These are phyloP conservation scores for Stephania japonica DNA, from an alignment of 164 flowering plant genomes.

Conservation along the genomic window DNA sequence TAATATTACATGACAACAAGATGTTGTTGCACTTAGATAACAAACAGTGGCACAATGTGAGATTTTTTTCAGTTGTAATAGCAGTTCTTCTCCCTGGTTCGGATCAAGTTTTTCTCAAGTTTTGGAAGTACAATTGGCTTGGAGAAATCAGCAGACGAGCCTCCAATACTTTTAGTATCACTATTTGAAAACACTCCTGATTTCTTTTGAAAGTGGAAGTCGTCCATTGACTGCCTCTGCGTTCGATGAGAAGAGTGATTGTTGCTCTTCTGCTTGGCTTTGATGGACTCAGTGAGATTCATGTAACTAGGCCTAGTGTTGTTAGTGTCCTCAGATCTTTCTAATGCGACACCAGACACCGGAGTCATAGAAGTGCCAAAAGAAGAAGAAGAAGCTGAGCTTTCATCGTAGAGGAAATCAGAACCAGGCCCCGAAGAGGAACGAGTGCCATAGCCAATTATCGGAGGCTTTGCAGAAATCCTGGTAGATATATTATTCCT, in stretches of 20 bases:
- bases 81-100: constrained; percentile 25
- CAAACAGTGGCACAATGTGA: constrained; percentile 4
- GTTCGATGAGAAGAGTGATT: constrained; percentile 25
- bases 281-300: constrained; percentile 71
- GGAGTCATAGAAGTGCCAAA: constrained; percentile 72
- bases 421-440: constrained; percentile 81
- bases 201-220: constrained; percentile 57
- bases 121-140: constrained; percentile 32
- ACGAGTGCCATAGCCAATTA: constrained; percentile 33
- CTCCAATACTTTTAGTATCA: constrained; percentile 51
- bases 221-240: constrained; percentile 77
- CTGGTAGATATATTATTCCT: constrained; percentile 72
- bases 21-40: constrained; percentile 57
- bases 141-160: constrained; percentile 32
- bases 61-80: constrained; percentile 23
- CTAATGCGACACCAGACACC: constrained; percentile 47
- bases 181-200: constrained; percentile 33
- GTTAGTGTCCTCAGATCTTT: constrained; percentile 40
- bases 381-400: constrained; percentile 72
- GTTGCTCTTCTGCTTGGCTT: constrained; percentile 58
- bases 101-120: constrained; percentile 40
- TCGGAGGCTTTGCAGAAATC: constrained; percentile 77
- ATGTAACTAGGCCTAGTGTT: constrained; percentile 57
- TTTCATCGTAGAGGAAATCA: constrained; percentile 61
- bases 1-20: constrained; percentile 39